Evolutionary conservation across 179 eudicot species (phyloP), one percentile per base, ranked within the genome.

Genomic region (Spergularia azorica): DNA sequence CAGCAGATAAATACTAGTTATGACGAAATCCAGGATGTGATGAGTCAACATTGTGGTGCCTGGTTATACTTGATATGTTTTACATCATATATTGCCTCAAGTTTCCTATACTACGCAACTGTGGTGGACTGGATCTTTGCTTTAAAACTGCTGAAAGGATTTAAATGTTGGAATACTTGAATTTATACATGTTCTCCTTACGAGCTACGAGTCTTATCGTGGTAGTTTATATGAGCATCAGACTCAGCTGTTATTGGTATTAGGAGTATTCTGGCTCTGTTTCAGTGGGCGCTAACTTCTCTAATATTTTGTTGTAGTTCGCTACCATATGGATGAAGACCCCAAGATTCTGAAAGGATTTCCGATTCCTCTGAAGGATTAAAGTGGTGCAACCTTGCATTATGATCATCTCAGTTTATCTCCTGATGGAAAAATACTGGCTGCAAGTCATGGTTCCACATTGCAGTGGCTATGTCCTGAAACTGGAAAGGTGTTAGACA

Each of bases 291-390:
- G 7, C 62, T 70, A 26, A 79, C 13, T 16, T 41, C 32, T 75
- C 50, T 76, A 9, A 14, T 63, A 11, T 77, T 95, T 84, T 69
- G n/a, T 75, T 78, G 79, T 86, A 95, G 99, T 96, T 77, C 91
- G 98, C 72, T 94, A 93, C 82, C 99, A 91, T 70, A 91, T 91
- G 78, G 98, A 93, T 83, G 99, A 96, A 86, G 99, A 96, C 75
- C 98, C 99, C 65, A 96, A 96, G 85, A 89, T 97, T 72, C 71
- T 96, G 84, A 94, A 89, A 87, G 97, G 90, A 84, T 88, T 91
- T 74, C 91, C 98, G 39, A 92, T 94, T 73, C 98, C 97, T 57
- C 93, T 93, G 63, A 90, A 82, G 81, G 99, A 96, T 87, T 76
- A 92, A 59, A 90, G 69, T 18, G 98, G 98, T 76, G 82, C 89